Evolutionary conservation across 225 moss, liverwort and hornwort species (phyloP).

Genomic region (Takakia lepidozioides): DNA sequence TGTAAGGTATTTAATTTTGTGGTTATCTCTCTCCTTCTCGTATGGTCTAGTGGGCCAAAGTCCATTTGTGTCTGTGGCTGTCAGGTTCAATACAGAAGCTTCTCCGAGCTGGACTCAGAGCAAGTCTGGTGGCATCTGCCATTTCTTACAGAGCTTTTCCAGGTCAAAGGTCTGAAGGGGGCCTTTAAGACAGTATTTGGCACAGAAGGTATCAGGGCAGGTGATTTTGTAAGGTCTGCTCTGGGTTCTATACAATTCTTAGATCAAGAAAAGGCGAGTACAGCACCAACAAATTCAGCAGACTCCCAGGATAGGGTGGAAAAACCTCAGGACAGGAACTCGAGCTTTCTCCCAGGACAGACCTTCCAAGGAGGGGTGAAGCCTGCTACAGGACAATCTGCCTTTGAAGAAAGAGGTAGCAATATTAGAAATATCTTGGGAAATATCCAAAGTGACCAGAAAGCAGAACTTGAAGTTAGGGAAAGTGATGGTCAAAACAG

Average conservation of each 20-base stretch:
- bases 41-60: background rate
- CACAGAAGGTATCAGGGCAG: constrained; percentile 44
- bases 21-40: background rate
- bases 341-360: too few species aligned
- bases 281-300: background rate
- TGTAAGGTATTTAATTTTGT: too few species aligned
- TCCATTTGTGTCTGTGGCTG: constrained; percentile 5
- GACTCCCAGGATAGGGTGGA: background rate
- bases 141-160: constrained; percentile 29
- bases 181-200: constrained; percentile 53
- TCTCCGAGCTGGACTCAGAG: constrained; percentile 42
- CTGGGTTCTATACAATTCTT: constrained; percentile 26
- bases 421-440: too few species aligned
- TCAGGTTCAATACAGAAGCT: constrained; percentile 69
- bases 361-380: too few species aligned
- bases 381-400: too few species aligned
- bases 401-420: too few species aligned
- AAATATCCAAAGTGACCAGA: constrained; percentile 7
- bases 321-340: too few species aligned
- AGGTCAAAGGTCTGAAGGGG: constrained; percentile 35
- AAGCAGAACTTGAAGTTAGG: background rate
- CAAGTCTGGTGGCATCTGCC: constrained; percentile 44
- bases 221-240: constrained; percentile 48
- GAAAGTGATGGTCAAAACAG: constrained; percentile 2
- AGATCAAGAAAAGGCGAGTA: constrained; percentile 11